Base-by-base conservation (phyloP, 2,329 filamentous ascomycete genomes). In the Ascochyta fabae region DNA sequence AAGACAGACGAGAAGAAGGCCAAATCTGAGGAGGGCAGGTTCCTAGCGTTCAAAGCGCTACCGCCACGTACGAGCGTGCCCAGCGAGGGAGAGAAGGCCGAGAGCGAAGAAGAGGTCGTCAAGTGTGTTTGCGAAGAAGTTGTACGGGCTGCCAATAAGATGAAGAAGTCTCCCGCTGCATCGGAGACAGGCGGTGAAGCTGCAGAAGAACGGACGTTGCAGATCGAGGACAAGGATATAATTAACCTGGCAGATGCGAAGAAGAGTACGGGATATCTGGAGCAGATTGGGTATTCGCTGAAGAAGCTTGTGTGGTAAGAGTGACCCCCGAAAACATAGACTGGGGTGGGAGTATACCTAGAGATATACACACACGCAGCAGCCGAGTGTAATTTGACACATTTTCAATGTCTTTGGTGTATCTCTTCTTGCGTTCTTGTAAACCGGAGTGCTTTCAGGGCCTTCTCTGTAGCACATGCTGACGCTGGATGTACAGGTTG, bases 221-320 rank as follows among this genome's bases (percentile, higher is more conserved):
- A 78, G 15, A 77, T 86, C 3, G 80, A 86, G 56, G 77, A 86
- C 55, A 79, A 79, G 36, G 89, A 94, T 66, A 91, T 99, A 47
- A 91, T 99, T 48, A 91, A 88, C 23, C 74, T 96, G 48, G 86
- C 86, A 2, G 92, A 97, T 70, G 95, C 95, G 53, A 94, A 86
- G 82, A 90, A 85, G 79, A 92, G 88, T 58, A 97, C 94, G 0
- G 91, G 92, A 0, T 82, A 96, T 66, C 75, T 98, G 48, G 94
- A 97, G 76, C 88, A 94, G 73, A 77, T 96, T 69, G 91, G 92
- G 1, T 92, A 98, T 79, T 90, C 89, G 56, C 83, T 98, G 67
- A 97, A 96, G 84, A 96, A 91, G 80, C 78, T 98, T 72, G 92
- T 99, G 12, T 98, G 95, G 95, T 57, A 52, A 39, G 47, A 33